Conservation (phyloP, 2,329 filamentous ascomycete species). For the Colletotrichum tamarilloi region DNA sequence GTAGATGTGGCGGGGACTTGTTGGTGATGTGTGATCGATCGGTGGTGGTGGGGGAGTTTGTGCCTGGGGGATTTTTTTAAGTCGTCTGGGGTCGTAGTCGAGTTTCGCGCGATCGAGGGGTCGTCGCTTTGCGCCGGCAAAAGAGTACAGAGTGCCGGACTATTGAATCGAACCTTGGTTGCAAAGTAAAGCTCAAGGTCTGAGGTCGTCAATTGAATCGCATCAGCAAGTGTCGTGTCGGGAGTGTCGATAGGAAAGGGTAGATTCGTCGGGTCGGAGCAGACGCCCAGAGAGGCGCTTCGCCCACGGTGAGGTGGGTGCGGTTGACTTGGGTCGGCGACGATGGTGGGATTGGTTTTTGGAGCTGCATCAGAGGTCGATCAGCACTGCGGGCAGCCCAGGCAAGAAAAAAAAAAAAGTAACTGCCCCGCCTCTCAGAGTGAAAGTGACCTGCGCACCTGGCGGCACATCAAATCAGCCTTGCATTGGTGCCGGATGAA, state of each 20-base stretch:
- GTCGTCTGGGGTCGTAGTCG: background rate
- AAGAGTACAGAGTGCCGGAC: background rate
- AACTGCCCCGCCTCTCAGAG: constrained; percentile 22
- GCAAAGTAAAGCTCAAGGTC: background rate
- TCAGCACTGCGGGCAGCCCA: background rate
- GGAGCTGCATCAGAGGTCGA: constrained; percentile 18
- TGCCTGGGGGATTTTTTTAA: background rate
- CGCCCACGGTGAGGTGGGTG: background rate
- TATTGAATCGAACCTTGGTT: background rate
- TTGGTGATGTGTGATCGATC: background rate
- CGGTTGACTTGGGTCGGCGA: constrained; percentile 36
- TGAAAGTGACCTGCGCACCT: background rate
- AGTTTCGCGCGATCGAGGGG: background rate
- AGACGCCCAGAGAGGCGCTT: background rate
- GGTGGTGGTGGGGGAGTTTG: constrained; percentile 6
- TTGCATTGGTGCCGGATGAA: constrained; percentile 23
- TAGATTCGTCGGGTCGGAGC: background rate
- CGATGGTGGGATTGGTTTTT: constrained; percentile 29
- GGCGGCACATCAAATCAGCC: constrained; percentile 13
- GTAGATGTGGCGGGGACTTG: background rate
- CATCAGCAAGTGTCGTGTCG: background rate
- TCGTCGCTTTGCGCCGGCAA: background rate
- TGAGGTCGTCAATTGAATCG: constrained; percentile 1
- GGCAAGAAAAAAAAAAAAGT: constrained; percentile 5
- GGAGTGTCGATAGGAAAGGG: background rate